A percentile compares a stretch with the other conserved stretches of the same genome.
phyloP scores from a whole-genome alignment of 495 filamentous ascomycete genomes.

The Schizothecium vesticola region DNA sequence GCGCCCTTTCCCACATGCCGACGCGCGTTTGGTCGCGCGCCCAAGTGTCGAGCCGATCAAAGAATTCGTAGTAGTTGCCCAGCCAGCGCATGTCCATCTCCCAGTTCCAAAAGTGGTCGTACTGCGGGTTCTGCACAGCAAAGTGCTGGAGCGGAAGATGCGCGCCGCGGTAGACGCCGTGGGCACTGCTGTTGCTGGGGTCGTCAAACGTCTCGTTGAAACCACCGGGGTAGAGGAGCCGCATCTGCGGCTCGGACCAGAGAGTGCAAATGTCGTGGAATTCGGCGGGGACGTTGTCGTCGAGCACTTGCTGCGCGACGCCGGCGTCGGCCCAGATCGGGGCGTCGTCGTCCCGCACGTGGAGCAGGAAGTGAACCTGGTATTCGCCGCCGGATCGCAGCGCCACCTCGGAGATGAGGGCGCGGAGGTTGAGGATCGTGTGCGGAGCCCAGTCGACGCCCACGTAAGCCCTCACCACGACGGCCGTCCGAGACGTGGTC shows the following conservation, averaged over 20 bases:
- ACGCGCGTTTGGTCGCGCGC: conserved; percentile 73
- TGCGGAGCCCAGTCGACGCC: conserved; percentile 64
- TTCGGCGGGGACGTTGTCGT: conserved; percentile 73
- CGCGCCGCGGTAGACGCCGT: conserved; percentile 85
- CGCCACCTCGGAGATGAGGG: conserved; percentile 72
- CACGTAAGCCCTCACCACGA: conserved; percentile 68
- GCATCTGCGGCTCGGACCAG: conserved; percentile 94
- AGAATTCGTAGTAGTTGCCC: conserved; percentile 90
- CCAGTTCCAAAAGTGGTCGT: conserved; percentile 96
- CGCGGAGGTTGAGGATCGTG: conserved; percentile 65
- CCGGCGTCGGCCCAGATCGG: conserved; percentile 58
- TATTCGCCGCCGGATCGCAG: conserved; percentile 74
- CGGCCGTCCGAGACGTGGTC: conserved; percentile 56
- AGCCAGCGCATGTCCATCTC: conserved; percentile 94
- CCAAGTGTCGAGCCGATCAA: conserved; percentile 69
- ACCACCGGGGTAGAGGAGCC: conserved; percentile 71
- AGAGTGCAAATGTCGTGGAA: conserved; percentile 82
- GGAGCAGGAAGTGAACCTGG: conserved; percentile 71
- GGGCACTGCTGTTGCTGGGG: conserved; percentile 56
- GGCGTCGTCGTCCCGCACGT: conserved; percentile 62
- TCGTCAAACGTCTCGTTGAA: conserved; percentile 63
- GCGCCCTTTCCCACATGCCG: conserved; percentile 84
- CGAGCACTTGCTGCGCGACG: conserved; percentile 54
- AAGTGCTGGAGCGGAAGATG: conserved; percentile 93
- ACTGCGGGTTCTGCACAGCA: conserved; percentile 81